Percentiles rank a stretch among this genome's conserved stretches.
phyloP scores from a whole-genome alignment of 306 rosid genomes.

The Rosa persica region DNA sequence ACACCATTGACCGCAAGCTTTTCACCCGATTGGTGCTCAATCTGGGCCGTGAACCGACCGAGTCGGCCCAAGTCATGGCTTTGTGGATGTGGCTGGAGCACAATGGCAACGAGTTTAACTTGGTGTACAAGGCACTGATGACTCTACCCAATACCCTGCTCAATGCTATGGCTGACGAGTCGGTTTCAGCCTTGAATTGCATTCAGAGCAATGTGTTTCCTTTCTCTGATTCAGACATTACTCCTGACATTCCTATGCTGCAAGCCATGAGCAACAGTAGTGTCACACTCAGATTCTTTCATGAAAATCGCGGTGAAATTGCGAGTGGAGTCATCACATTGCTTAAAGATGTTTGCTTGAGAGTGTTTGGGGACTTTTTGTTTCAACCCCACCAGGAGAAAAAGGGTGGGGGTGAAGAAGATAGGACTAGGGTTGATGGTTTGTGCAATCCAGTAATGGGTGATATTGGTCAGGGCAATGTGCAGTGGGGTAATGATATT shows the following conservation, averaged over 20 bases:
- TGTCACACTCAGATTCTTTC: slow-evolving; percentile 36
- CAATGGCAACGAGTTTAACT: background rate
- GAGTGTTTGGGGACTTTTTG: slow-evolving; percentile 56
- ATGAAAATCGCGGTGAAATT: slow-evolving; percentile 27
- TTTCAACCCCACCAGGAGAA: background rate
- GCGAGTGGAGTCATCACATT: slow-evolving; percentile 19
- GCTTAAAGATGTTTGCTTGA: slow-evolving; percentile 36
- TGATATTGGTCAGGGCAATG: background rate
- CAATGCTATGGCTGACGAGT: slow-evolving; percentile 37
- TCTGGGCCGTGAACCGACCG: slow-evolving; percentile 36
- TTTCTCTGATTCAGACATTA: background rate
- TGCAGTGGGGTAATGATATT: background rate
- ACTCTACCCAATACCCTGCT: slow-evolving; percentile 27
- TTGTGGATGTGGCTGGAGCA: slow-evolving; percentile 65
- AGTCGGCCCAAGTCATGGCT: slow-evolving; percentile 51
- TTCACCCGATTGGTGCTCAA: slow-evolving; percentile 41
- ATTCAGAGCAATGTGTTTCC: slow-evolving; percentile 30
- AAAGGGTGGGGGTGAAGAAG: background rate
- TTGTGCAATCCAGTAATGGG: too few relatives aligned
- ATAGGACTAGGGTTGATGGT: too few relatives aligned
- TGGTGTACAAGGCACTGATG: slow-evolving; percentile 28
- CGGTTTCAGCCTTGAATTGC: slow-evolving; percentile 33
- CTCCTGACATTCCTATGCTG: slow-evolving; percentile 29
- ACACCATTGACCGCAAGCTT: slow-evolving; percentile 53
- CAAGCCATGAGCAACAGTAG: slow-evolving; percentile 26